phyloP scores from a whole-genome alignment of 2,329 filamentous ascomycete species.

The Phyllosticta citribraziliensis region DNA sequence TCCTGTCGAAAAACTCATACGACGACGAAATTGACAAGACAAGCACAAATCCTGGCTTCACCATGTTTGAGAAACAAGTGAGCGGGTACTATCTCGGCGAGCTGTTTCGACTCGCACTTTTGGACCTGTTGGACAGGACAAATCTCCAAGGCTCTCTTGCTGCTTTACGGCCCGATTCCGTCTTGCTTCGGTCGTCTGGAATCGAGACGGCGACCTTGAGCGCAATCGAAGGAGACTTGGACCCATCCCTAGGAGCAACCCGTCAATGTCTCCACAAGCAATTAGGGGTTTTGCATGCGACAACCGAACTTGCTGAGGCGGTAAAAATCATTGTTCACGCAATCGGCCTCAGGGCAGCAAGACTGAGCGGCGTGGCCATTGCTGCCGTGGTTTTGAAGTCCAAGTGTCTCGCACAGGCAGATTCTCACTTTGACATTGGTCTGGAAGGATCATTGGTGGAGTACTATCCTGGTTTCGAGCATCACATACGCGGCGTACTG shows the following conservation, averaged over 20 bases:
- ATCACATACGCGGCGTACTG: conserved; percentile 76
- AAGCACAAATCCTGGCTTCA: conserved; percentile 36
- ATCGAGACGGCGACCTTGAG: conserved; percentile 87
- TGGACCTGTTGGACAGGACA: conserved; percentile 58
- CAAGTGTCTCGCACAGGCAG: conserved; percentile 32
- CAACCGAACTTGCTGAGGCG: conserved; percentile 73
- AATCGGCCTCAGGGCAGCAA: conserved; percentile 78
- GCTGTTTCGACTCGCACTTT: conserved; percentile 68
- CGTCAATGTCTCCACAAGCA: conserved; percentile 69
- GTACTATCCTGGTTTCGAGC: conserved; percentile 87
- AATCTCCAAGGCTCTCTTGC: conserved; percentile 53
- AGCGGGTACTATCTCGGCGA: conserved; percentile 98
- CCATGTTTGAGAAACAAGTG: conserved; percentile 96
- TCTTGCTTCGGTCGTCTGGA: conserved; percentile 56
- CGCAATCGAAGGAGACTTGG: conserved; percentile 71
- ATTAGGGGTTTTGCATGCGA: conserved; percentile 67
- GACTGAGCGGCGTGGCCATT: conserved; percentile 82
- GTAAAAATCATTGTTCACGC: conserved; percentile 76
- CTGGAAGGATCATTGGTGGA: conserved; percentile 92
- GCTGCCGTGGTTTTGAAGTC: conserved; percentile 67
- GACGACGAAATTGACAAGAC: conserved; percentile 35
- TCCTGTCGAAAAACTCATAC: conserved; percentile 72
- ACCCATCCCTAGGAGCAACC: conserved; percentile 58
- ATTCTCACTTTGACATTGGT: conserved; percentile 75
- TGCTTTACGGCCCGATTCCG: conserved; percentile 62